These are phyloP conservation scores for Venturia aucupariae DNA, from an alignment of 2,329 filamentous ascomycete species.

Conservation along the genomic window DNA sequence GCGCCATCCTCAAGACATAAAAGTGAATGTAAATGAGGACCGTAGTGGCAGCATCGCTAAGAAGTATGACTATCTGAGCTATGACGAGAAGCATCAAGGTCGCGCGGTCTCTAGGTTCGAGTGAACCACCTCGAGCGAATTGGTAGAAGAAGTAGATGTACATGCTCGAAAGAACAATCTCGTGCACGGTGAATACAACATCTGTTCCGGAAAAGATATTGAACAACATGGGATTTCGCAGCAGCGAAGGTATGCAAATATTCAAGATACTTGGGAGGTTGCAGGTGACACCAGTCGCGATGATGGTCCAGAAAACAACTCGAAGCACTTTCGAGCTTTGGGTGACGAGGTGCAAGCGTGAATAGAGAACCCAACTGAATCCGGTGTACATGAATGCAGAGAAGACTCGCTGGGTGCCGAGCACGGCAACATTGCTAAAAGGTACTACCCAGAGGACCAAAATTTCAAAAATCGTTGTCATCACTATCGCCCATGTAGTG, in stretches of 20 bases:
- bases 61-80: neutral
- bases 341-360: conserved; percentile 1
- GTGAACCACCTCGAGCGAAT: neutral
- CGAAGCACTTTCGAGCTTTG: neutral
- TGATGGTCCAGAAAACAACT: neutral
- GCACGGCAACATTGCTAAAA: neutral
- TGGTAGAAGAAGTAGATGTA: conserved; percentile 1
- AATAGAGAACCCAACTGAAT: neutral
- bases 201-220: neutral
- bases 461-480: neutral
- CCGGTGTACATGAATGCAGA: neutral
- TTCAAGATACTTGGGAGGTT: neutral
- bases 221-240: neutral
- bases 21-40: neutral
- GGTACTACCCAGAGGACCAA: neutral
- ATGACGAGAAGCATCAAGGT: neutral
- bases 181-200: neutral
- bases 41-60: neutral
- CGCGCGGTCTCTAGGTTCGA: neutral
- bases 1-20: neutral
- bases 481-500: neutral
- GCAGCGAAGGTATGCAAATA: neutral
- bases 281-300: neutral
- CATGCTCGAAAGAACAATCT: neutral
- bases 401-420: neutral